phyloP scores from a whole-genome alignment of 345 rosid species.

The Noccaea bulbosa region DNA sequence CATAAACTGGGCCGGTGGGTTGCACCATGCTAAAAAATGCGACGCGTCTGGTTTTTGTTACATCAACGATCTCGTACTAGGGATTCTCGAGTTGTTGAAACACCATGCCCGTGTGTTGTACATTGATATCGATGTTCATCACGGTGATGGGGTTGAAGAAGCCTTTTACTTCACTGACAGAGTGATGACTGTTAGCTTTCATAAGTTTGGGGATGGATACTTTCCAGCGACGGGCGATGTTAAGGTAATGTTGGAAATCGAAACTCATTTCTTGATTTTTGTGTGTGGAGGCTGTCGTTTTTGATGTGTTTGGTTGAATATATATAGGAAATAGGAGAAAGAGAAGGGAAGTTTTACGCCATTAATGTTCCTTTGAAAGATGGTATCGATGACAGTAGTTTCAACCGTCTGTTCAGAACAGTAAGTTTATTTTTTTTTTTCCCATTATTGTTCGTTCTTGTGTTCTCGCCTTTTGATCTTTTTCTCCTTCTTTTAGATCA shows the following conservation, averaged over 20 bases:
- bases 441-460: too few species aligned
- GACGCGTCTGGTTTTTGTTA: conserved; percentile 99
- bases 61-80: conserved; percentile 94
- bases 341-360: conserved; percentile 94
- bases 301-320: conserved; percentile 20
- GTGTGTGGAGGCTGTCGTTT: background rate
- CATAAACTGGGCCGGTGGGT: conserved; percentile 98
- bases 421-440: conserved; percentile 56
- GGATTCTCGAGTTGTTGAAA: conserved; percentile 90
- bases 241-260: conserved; percentile 56
- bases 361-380: conserved; percentile 96
- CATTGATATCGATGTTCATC: conserved; percentile 97
- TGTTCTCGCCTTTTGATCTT: conserved; percentile 2
- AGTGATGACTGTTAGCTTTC: conserved; percentile 99
- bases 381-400: conserved; percentile 95
- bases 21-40: conserved; percentile 98
- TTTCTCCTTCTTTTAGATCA: conserved; percentile 55
- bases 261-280: background rate
- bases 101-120: conserved; percentile 88
- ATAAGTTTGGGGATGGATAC: conserved; percentile 92
- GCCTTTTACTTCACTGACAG: conserved; percentile 98
- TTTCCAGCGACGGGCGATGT: conserved; percentile 99
- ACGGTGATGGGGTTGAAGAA: conserved; percentile 99
- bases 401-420: conserved; percentile 89
- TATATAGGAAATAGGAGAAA: conserved; percentile 93